These are phyloP conservation scores for Venturia nashicola DNA, from an alignment of 2,329 filamentous ascomycete genomes.

Conservation along the genomic window DNA sequence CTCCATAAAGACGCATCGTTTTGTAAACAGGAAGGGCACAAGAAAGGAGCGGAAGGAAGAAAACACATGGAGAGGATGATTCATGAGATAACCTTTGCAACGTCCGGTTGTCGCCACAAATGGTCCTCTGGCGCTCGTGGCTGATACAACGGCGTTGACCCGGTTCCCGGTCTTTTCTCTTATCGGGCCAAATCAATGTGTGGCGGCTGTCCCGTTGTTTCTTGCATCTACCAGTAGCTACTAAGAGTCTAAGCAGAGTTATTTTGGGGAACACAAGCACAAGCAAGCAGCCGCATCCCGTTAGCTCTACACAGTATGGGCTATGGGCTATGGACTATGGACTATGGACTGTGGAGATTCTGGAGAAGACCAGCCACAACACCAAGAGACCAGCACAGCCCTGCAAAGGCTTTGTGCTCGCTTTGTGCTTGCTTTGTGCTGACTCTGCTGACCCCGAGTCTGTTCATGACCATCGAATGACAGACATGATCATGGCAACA, in stretches of 20 bases:
- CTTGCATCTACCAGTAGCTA: too few species aligned
- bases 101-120: not conserved
- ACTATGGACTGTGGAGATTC: too few species aligned
- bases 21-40: not conserved
- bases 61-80: too few species aligned
- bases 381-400: not conserved
- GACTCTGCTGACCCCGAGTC: not conserved
- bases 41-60: too few species aligned
- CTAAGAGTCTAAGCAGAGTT: too few species aligned
- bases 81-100: not conserved
- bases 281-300: too few species aligned
- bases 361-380: not conserved
- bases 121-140: not conserved
- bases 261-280: too few species aligned
- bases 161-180: not conserved
- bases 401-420: not conserved
- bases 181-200: not conserved
- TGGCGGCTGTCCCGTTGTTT: not conserved
- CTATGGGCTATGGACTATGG: too few species aligned
- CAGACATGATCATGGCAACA: not conserved
- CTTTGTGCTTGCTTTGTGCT: too few species aligned
- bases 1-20: not conserved
- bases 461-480: not conserved
- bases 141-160: not conserved
- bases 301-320: too few species aligned